A percentile compares a stretch with the other conserved stretches of the same genome.
These are phyloP conservation scores for Fusarium clavum DNA, from an alignment of 2,329 filamentous ascomycete genomes.

Conservation along the genomic window DNA sequence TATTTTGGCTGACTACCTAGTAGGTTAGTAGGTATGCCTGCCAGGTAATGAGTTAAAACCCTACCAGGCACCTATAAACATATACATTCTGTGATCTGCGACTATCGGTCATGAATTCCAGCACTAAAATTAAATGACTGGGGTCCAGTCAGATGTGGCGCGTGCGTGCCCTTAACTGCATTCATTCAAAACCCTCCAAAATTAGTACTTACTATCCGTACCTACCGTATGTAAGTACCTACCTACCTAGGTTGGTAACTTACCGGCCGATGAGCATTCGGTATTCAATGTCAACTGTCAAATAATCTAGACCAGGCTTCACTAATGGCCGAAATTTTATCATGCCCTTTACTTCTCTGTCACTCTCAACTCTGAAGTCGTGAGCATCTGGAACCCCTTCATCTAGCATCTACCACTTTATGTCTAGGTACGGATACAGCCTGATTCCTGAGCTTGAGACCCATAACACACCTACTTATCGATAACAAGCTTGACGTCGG, in stretches of 20 bases:
- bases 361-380: neutral
- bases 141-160: constrained; percentile 20
- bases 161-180: constrained; percentile 15
- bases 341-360: neutral
- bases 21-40: neutral
- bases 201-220: too few species aligned
- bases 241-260: neutral
- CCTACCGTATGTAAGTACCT: too few species aligned
- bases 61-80: neutral
- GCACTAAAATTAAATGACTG: neutral
- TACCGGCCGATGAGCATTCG: neutral
- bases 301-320: constrained; percentile 8
- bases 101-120: neutral
- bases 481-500: constrained; percentile 38
- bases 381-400: neutral
- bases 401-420: neutral
- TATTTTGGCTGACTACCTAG: neutral
- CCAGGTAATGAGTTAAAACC: too few species aligned
- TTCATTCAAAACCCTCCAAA: neutral
- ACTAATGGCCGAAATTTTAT: neutral
- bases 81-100: neutral
- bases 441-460: neutral
- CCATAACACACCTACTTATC: constrained; percentile 26
- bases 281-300: constrained; percentile 11
- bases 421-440: neutral